Evolutionary conservation across 2,329 filamentous ascomycete genomes (phyloP).

Genomic region (Cladosporium sp.): DNA sequence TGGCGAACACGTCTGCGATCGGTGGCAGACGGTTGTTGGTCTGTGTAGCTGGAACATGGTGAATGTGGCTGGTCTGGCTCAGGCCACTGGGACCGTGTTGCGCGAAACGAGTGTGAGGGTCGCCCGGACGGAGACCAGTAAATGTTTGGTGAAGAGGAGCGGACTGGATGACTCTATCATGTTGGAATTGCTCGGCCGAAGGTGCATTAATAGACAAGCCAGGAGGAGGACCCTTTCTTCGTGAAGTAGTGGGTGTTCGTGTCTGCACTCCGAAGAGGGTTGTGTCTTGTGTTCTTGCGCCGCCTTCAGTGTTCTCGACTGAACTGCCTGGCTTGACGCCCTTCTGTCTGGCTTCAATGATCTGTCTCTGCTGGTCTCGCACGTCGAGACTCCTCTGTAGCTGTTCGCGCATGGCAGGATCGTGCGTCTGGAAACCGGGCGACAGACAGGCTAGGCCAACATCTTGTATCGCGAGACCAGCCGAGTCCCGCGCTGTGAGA

Average conservation of each 20-base stretch:
- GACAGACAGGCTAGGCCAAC: conserved; percentile 93
- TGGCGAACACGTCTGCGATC: conserved; percentile 89
- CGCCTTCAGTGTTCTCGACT: conserved; percentile 34
- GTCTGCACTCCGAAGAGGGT: conserved; percentile 47
- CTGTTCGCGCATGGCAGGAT: conserved; percentile 95
- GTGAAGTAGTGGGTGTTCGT: conserved; percentile 73
- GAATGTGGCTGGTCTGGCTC: conserved; percentile 83
- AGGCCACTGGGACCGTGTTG: conserved; percentile 82
- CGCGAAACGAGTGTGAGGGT: conserved; percentile 40
- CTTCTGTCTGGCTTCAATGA: conserved; percentile 92
- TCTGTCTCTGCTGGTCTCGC: conserved; percentile 87
- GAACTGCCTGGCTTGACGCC: conserved; percentile 64
- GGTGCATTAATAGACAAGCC: conserved; percentile 94
- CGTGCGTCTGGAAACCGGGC: conserved; percentile 92
- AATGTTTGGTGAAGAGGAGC: conserved; percentile 94
- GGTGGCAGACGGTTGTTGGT: conserved; percentile 90
- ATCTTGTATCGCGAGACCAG: conserved; percentile 79
- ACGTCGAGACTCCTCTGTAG: conserved; percentile 92
- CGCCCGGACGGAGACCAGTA: conserved; percentile 78
- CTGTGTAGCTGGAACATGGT: conserved; percentile 83
- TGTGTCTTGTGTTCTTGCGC: conserved; percentile 39
- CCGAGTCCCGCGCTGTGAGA: conserved; percentile 73
- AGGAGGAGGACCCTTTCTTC: conserved; percentile 76
- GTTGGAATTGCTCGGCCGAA: conserved; percentile 85
- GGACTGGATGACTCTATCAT: conserved; percentile 94